Conservation (phyloP, 1,284 basidiomycete species). For the Leccinum pachyderme region DNA sequence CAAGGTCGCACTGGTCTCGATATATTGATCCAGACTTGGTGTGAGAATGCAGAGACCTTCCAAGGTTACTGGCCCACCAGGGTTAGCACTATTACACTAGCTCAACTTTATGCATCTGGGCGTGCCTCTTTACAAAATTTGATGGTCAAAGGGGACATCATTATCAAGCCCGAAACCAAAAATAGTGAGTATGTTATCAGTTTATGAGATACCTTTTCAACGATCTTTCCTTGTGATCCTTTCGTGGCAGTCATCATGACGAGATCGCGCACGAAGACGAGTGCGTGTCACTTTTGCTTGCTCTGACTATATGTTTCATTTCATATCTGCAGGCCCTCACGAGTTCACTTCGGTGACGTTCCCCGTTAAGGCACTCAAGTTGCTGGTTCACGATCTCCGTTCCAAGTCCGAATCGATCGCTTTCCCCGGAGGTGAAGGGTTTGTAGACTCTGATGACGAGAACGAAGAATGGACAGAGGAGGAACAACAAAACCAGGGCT, state of each 20-base stretch:
- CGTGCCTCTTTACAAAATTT: slow-evolving; percentile 65
- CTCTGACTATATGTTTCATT: slow-evolving; percentile 10
- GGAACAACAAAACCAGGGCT: slow-evolving; percentile 53
- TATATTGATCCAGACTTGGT: slow-evolving; percentile 86
- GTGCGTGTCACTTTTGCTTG: slow-evolving; percentile 45
- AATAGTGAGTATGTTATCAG: slow-evolving; percentile 57
- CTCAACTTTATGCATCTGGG: slow-evolving; percentile 70
- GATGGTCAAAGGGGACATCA: slow-evolving; percentile 89
- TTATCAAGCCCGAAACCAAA: slow-evolving; percentile 75
- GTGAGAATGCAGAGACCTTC: slow-evolving; percentile 91
- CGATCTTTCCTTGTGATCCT: slow-evolving; percentile 17
- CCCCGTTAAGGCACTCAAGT: slow-evolving; percentile 88
- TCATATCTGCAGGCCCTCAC: slow-evolving; percentile 60
- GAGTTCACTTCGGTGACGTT: slow-evolving; percentile 86
- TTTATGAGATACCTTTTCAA: slow-evolving; percentile 15
- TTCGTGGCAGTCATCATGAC: slow-evolving; percentile 84
- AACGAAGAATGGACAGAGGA: slow-evolving; percentile 91
- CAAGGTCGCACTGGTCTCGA: slow-evolving; percentile 68
- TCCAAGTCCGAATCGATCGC: slow-evolving; percentile 67
- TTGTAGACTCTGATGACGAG: slow-evolving; percentile 77
- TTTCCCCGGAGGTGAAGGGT: slow-evolving; percentile 53
- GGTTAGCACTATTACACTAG: slow-evolving; percentile 80
- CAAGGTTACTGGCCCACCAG: slow-evolving; percentile 92
- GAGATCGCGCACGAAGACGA: slow-evolving; percentile 82
- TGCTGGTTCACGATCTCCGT: slow-evolving; percentile 82